A percentile compares a stretch with the other conserved stretches of the same genome.
These are phyloP conservation scores for Lodderomyces parapsilosis DNA, from an alignment of 1,139 yeast genomes.

Conservation along the genomic window DNA sequence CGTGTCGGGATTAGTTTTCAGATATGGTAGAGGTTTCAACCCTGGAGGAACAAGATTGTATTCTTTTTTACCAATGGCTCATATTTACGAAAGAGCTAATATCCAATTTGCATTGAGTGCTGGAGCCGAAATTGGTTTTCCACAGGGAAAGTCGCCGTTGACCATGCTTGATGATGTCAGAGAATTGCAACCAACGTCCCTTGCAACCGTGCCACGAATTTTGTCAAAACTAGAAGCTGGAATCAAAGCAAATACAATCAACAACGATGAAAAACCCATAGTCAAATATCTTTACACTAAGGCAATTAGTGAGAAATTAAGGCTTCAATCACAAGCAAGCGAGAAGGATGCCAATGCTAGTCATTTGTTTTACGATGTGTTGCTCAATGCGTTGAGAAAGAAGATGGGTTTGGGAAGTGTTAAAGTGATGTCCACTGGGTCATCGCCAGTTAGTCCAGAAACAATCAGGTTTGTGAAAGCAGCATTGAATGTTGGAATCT, in stretches of 20 bases:
- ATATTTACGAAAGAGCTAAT: constrained; percentile 56
- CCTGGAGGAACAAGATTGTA: constrained; percentile 21
- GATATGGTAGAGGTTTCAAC: constrained; percentile 8
- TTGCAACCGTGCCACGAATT: constrained; percentile 41
- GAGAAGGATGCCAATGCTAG: constrained; percentile 12
- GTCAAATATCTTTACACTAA: constrained; percentile 24
- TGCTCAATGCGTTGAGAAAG: constrained; percentile 25
- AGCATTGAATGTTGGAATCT: constrained; percentile 35
- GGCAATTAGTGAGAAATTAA: constrained; percentile 32
- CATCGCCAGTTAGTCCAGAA: constrained; percentile 45
- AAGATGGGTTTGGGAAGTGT: constrained; percentile 39
- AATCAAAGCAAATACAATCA: constrained; percentile 40
- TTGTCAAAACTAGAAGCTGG: constrained; percentile 44
- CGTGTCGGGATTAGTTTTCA: constrained; percentile 45
- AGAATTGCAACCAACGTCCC: constrained; percentile 31
- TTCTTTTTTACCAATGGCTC: constrained; percentile 44
- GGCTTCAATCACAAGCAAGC: constrained; percentile 23
- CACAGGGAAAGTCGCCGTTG: constrained; percentile 35
- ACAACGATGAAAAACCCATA: constrained; percentile 39
- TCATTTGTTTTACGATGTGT: constrained; percentile 32
- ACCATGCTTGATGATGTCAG: constrained; percentile 40
- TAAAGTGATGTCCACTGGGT: constrained; percentile 30
- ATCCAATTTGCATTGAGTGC: constrained; percentile 21
- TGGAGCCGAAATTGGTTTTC: constrained; percentile 40
- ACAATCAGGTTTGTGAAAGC: constrained; percentile 44